Evolutionary conservation across 768 basidiomycete genomes (phyloP).

Genomic region (Leccinum subgranulosum): DNA sequence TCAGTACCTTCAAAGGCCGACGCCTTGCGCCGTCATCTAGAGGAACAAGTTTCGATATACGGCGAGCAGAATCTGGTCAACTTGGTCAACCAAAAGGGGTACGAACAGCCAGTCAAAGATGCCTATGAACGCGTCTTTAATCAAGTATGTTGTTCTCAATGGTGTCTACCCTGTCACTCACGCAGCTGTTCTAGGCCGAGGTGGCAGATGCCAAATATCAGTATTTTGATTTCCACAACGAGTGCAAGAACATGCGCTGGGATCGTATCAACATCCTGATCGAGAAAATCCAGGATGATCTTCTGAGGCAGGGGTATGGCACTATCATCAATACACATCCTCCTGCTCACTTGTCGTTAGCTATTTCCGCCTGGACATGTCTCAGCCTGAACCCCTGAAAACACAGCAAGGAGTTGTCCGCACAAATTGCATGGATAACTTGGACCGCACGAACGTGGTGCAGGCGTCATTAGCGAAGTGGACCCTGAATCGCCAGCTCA

Average conservation of each 20-base stretch:
- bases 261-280: conserved; percentile 85
- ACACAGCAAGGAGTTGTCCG: conserved; percentile 78
- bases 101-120: conserved; percentile 93
- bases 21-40: conserved; percentile 71
- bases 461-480: conserved; percentile 90
- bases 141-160: conserved; percentile 41
- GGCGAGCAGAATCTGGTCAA: conserved; percentile 81
- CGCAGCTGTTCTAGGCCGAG: conserved; percentile 43
- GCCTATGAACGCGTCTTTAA: conserved; percentile 80
- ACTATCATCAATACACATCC: neutral
- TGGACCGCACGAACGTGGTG: conserved; percentile 96
- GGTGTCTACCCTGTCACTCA: neutral
- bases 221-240: conserved; percentile 97
- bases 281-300: conserved; percentile 68
- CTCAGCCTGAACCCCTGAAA: conserved; percentile 43
- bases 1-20: conserved; percentile 46
- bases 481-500: conserved; percentile 76
- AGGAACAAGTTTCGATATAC: conserved; percentile 69
- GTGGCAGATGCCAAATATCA: conserved; percentile 75
- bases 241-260: conserved; percentile 94
- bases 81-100: conserved; percentile 89
- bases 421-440: conserved; percentile 97
- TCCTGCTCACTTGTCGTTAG: conserved; percentile 36
- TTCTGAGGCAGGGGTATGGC: conserved; percentile 62
- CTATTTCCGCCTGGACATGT: conserved; percentile 71